A percentile compares a stretch with the other conserved stretches of the same genome.
These are phyloP conservation scores for Tilletiaria anomala DNA, from an alignment of 1,284 basidiomycete species.

Conservation along the genomic window DNA sequence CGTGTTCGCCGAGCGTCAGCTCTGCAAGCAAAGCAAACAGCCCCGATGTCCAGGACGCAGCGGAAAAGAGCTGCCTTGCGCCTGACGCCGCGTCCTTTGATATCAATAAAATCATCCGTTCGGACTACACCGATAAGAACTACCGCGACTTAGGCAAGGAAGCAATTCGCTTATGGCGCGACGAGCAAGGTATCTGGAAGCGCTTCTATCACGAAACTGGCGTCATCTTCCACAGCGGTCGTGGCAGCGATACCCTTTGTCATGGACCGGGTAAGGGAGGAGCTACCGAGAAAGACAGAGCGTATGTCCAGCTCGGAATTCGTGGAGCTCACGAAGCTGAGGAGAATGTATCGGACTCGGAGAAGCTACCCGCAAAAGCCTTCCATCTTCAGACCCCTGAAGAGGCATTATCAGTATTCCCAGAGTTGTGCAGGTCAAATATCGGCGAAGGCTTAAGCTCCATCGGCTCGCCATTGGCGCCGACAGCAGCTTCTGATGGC, in stretches of 20 bases:
- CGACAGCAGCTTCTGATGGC: too few relatives aligned
- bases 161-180: conserved; percentile 58
- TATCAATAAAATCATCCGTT: conserved; percentile 59
- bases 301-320: neutral
- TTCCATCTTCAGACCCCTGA: too few relatives aligned
- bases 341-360: neutral
- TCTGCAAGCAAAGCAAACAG: too few relatives aligned
- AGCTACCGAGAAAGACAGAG: neutral
- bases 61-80: too few relatives aligned
- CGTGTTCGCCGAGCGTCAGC: too few relatives aligned
- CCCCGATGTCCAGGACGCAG: too few relatives aligned
- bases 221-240: conserved; percentile 22
- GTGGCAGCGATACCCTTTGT: neutral
- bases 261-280: conserved; percentile 1
- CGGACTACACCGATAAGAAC: conserved; percentile 32
- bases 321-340: neutral
- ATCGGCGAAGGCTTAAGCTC: neutral
- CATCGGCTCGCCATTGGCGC: neutral
- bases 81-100: conserved; percentile 55
- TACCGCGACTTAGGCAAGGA: conserved; percentile 59
- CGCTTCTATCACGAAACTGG: conserved; percentile 27
- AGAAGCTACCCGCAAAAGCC: conserved; percentile 1
- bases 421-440: too few relatives aligned
- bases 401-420: too few relatives aligned
- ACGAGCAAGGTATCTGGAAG: conserved; percentile 9